A percentile compares a stretch with the other conserved stretches of the same genome.
These are phyloP conservation scores for Yamadazyma triangularis DNA, from an alignment of 1,139 yeast species.

Conservation along the genomic window DNA sequence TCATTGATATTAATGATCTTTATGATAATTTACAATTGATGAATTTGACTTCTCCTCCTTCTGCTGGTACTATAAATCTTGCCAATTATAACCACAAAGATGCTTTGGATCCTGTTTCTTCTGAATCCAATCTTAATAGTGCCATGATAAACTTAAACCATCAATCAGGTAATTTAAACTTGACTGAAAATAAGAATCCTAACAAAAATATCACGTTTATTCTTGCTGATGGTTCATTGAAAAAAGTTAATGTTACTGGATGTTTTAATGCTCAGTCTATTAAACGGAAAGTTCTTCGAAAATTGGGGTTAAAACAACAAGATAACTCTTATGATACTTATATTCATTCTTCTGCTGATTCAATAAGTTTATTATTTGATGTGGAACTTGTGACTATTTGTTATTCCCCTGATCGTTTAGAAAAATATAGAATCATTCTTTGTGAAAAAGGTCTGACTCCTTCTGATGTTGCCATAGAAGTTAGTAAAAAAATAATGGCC, in stretches of 20 bases:
- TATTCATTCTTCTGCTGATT: conserved; percentile 20
- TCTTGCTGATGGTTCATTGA: conserved; percentile 70
- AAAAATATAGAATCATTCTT: conserved; percentile 68
- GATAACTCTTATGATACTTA: conserved; percentile 41
- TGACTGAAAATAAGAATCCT: conserved; percentile 27
- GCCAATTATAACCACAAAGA: conserved; percentile 9
- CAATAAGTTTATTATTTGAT: conserved; percentile 57
- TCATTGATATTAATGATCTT: conserved; percentile 29
- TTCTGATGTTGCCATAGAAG: conserved; percentile 56
- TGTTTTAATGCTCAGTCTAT: conserved; percentile 80
- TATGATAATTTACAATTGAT: conserved; percentile 19
- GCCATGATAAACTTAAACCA: conserved; percentile 3
- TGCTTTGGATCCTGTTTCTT: conserved; percentile 9
- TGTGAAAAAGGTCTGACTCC: conserved; percentile 66
- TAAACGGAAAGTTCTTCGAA: conserved; percentile 63
- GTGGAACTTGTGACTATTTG: conserved; percentile 81
- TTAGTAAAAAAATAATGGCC: conserved; percentile 45
- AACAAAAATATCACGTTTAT: conserved; percentile 59
- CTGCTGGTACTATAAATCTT: conserved; percentile 3
- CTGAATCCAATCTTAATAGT: conserved; percentile 13
- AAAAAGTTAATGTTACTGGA: conserved; percentile 69
- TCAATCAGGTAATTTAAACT: conserved; percentile 1
- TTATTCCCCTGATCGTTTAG: conserved; percentile 67
- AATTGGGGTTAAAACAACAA: conserved; percentile 46
- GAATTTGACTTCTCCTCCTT: conserved; percentile 11